Conservation (phyloP, 129 eudicot species). For the Flaveria brownii region DNA sequence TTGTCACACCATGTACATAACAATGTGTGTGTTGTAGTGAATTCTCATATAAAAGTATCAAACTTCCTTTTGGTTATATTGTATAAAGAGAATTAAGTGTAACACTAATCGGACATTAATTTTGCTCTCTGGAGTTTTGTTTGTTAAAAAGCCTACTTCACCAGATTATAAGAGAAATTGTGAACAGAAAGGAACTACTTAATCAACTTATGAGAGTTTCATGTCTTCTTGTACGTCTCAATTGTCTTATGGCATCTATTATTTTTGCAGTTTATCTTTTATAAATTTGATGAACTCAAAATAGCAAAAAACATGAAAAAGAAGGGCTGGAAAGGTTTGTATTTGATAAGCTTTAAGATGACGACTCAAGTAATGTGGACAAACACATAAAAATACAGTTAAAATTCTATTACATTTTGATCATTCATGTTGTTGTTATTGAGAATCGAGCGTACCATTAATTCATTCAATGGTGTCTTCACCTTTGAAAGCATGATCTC, state of each 20-base stretch:
- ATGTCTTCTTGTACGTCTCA: neutral
- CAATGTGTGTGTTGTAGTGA: neutral
- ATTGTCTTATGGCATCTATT: conserved; percentile 7
- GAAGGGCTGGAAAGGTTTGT: conserved; percentile 18
- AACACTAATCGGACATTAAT: no score
- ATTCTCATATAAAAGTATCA: neutral
- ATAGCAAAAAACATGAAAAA: conserved; percentile 16
- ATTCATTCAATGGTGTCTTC: conserved; percentile 68
- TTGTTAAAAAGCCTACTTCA: no score
- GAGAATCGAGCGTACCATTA: conserved; percentile 67
- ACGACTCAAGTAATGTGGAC: neutral
- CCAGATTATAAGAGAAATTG: no score
- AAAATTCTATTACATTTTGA: conserved; percentile 1
- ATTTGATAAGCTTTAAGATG: conserved; percentile 5
- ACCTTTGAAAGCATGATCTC: conserved; percentile 98
- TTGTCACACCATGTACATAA: neutral
- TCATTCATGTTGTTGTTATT: conserved; percentile 14
- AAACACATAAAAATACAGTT: conserved; percentile 10
- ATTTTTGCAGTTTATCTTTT: neutral
- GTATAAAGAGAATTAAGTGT: neutral
- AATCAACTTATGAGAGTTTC: conserved; percentile 4
- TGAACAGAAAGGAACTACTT: no score
- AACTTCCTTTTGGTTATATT: conserved; percentile 1
- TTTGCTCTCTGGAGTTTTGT: no score
- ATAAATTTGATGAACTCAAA: neutral